Evolutionary conservation across 2,329 filamentous ascomycete genomes (phyloP).

Genomic region (Colletotrichum musicola): DNA sequence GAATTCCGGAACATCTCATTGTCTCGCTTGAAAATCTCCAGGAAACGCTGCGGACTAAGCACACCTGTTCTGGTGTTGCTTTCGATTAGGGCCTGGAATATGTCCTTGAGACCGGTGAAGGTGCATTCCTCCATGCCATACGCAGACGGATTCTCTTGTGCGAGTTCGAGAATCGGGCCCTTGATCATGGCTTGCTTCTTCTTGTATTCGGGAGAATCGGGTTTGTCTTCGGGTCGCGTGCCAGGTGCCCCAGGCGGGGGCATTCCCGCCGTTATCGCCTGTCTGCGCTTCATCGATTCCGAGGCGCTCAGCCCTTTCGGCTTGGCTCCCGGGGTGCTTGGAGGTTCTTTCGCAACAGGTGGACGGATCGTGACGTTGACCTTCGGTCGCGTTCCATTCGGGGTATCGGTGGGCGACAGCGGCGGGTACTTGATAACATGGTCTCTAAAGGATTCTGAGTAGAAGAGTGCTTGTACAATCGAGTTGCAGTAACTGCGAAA

Average conservation of each 20-base stretch:
- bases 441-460: slow-evolving; percentile 93
- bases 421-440: slow-evolving; percentile 92
- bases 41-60: slow-evolving; percentile 89
- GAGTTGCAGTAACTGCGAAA: slow-evolving; percentile 92
- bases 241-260: slow-evolving; percentile 67
- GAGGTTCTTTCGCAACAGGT: slow-evolving; percentile 62
- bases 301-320: slow-evolving; percentile 66
- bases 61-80: slow-evolving; percentile 88
- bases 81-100: slow-evolving; percentile 90
- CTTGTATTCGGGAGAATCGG: slow-evolving; percentile 95
- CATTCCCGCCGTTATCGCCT: slow-evolving; percentile 66
- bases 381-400: slow-evolving; percentile 69
- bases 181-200: slow-evolving; percentile 94
- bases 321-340: slow-evolving; percentile 53
- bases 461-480: slow-evolving; percentile 96
- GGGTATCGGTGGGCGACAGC: slow-evolving; percentile 75
- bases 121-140: slow-evolving; percentile 96
- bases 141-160: slow-evolving; percentile 80
- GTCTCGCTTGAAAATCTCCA: slow-evolving; percentile 92
- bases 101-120: slow-evolving; percentile 95
- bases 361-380: slow-evolving; percentile 73
- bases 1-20: slow-evolving; percentile 98
- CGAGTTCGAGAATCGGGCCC: slow-evolving; percentile 87
- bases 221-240: slow-evolving; percentile 86
- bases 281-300: slow-evolving; percentile 69